Evolutionary conservation across 1,284 basidiomycete species (phyloP).

Genomic region (Phylloboletellus chloephorus): DNA sequence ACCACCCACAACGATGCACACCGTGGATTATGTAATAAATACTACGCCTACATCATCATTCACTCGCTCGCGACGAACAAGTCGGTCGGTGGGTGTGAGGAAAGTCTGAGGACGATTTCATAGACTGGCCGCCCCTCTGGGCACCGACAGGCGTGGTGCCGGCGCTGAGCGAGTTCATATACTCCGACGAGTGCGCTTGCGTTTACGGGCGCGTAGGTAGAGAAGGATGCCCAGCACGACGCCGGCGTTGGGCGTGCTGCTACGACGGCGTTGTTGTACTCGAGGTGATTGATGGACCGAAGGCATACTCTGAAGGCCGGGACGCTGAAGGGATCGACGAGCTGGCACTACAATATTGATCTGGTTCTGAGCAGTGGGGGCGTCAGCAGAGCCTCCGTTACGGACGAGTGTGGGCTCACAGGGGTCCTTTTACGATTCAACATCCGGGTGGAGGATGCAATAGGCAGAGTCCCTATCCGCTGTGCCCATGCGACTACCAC

Average conservation of each 20-base stretch:
- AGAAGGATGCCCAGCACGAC: conserved; percentile 28
- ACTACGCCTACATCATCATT: not conserved
- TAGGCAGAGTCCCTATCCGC: not conserved
- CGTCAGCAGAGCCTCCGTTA: conserved; percentile 3
- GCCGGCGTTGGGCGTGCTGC: conserved; percentile 22
- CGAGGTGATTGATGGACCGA: not conserved
- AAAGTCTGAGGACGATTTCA: conserved; percentile 2
- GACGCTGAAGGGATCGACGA: too few species aligned
- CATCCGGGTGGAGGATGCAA: conserved; percentile 8
- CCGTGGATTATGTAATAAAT: conserved; percentile 19
- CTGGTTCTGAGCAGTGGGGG: too few species aligned
- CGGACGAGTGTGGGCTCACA: conserved; percentile 5
- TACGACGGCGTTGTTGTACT: conserved; percentile 6
- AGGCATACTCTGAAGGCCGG: too few species aligned
- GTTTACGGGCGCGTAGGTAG: conserved; percentile 34
- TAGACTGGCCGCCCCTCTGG: conserved; percentile 17
- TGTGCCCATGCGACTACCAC: conserved; percentile 11
- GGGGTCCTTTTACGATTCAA: not conserved
- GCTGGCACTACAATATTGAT: too few species aligned
- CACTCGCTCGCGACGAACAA: too few species aligned
- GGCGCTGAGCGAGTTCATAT: conserved; percentile 28
- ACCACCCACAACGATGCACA: not conserved
- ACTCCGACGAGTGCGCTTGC: conserved; percentile 44
- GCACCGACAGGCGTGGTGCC: conserved; percentile 23
- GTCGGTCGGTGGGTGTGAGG: too few species aligned